phyloP scores from a whole-genome alignment of 768 basidiomycete genomes.

The Leucocoprinus birnbaumii region DNA sequence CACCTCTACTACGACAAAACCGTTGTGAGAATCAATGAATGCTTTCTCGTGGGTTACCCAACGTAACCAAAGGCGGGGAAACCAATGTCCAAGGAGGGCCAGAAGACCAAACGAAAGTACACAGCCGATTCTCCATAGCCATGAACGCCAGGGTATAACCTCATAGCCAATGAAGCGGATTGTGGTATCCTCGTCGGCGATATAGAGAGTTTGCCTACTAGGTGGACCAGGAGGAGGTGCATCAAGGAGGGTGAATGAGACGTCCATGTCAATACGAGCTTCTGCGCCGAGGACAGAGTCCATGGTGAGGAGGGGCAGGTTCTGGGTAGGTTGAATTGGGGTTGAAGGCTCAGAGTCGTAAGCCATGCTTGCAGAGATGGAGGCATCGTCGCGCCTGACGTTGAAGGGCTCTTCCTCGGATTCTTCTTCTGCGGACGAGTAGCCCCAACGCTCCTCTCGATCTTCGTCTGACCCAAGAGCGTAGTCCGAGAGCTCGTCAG shows the following conservation, averaged over 20 bases:
- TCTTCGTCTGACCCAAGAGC: conserved; percentile 54
- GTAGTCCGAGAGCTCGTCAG: conserved; percentile 58
- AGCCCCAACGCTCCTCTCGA: conserved; percentile 84
- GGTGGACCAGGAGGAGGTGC: conserved; percentile 82
- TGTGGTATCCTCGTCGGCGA: conserved; percentile 87
- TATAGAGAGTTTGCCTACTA: conserved; percentile 80
- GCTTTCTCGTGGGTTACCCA: conserved; percentile 83
- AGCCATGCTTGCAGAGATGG: conserved; percentile 57
- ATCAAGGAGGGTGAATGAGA: conserved; percentile 53
- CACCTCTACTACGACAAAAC: conserved; percentile 91
- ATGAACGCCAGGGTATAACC: conserved; percentile 54
- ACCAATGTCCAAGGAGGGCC: conserved; percentile 87
- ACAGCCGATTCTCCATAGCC: conserved; percentile 72
- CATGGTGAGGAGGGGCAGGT: conserved; percentile 64
- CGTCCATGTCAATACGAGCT: conserved; percentile 79
- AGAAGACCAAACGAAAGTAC: conserved; percentile 68
- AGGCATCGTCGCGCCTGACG: conserved; percentile 36
- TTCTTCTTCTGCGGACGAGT: conserved; percentile 77
- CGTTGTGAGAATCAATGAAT: conserved; percentile 67
- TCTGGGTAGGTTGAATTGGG: conserved; percentile 41
- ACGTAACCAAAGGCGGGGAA: conserved; percentile 87
- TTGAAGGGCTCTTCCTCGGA: conserved; percentile 39
- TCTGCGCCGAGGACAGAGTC: conserved; percentile 86
- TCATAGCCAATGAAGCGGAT: conserved; percentile 88
- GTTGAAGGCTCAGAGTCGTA: conserved; percentile 74